Percentiles rank a stretch among this genome's conserved stretches.
Conservation (phyloP, 176 grass and related monocot genomes). For the Melocanna baccifera region DNA sequence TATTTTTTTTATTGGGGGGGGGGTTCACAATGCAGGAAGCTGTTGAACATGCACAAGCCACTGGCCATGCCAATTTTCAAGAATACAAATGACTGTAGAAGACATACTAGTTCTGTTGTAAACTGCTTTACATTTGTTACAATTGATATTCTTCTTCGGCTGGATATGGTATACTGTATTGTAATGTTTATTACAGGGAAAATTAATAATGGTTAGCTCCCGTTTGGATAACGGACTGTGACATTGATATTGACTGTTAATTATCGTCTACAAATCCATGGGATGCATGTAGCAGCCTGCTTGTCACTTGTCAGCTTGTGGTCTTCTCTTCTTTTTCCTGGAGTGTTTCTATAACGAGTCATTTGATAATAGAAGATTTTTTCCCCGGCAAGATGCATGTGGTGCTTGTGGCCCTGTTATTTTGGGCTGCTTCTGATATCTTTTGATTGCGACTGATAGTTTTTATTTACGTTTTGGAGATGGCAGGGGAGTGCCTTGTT, state of each 20-base stretch:
- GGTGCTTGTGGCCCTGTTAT: not conserved
- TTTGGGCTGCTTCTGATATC: too few species aligned
- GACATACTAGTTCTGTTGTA: constrained; percentile 11
- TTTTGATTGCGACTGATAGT: too few species aligned
- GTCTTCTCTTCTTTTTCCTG: not conserved
- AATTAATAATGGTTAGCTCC: not conserved
- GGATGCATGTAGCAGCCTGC: not conserved
- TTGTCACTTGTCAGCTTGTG: not conserved
- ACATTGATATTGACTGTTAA: not conserved
- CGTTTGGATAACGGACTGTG: not conserved
- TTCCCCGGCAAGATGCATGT: not conserved
- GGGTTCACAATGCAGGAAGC: constrained; percentile 61
- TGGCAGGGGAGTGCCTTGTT: too few species aligned
- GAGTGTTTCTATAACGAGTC: not conserved
- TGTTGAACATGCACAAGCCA: constrained; percentile 84
- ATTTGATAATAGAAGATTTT: not conserved
- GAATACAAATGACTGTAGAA: constrained; percentile 63
- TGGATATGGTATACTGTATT: not conserved
- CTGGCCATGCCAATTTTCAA: constrained; percentile 88
- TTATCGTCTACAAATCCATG: not conserved
- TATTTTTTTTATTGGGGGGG: not conserved
- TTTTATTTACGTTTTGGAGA: too few species aligned
- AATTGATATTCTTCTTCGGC: not conserved
- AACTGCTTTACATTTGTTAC: constrained; percentile 15
- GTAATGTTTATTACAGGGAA: not conserved